Percentiles rank a stretch among this genome's conserved stretches.
Conservation (phyloP, 345 rosid genomes). For the Citrus maxima region DNA sequence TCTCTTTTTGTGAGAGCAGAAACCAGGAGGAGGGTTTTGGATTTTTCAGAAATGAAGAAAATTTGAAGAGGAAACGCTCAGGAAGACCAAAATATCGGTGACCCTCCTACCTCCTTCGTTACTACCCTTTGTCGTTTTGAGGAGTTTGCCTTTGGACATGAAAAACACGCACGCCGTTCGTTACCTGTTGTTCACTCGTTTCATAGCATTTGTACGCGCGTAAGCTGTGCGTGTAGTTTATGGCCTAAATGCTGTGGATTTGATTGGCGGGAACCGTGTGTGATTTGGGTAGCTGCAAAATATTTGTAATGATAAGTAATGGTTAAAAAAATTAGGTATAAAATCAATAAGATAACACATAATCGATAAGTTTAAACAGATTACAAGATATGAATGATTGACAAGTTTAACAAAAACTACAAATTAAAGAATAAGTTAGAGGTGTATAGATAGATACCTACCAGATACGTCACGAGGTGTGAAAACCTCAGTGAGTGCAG, state of each 20-base stretch:
- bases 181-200: constrained; percentile 27
- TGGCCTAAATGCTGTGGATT: neutral
- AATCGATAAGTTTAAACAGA: too few species aligned
- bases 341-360: too few species aligned
- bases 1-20: neutral
- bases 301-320: too few species aligned
- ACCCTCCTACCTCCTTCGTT: neutral
- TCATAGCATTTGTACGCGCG: neutral
- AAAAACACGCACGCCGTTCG: constrained; percentile 30
- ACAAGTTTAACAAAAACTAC: neutral
- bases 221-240: neutral
- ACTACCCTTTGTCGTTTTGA: constrained; percentile 27
- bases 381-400: neutral
- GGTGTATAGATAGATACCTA: neutral
- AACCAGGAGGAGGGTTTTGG: constrained; percentile 14
- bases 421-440: neutral
- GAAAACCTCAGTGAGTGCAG: neutral
- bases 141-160: neutral
- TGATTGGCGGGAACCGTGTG: neutral
- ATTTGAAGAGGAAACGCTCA: neutral
- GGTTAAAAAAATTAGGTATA: too few species aligned
- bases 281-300: too few species aligned
- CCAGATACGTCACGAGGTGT: neutral
- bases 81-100: constrained; percentile 1
- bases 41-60: constrained; percentile 13